A percentile compares a stretch with the other conserved stretches of the same genome.
Evolutionary conservation across 148 eudicot species (phyloP).

Genomic region (Rheum nobile): DNA sequence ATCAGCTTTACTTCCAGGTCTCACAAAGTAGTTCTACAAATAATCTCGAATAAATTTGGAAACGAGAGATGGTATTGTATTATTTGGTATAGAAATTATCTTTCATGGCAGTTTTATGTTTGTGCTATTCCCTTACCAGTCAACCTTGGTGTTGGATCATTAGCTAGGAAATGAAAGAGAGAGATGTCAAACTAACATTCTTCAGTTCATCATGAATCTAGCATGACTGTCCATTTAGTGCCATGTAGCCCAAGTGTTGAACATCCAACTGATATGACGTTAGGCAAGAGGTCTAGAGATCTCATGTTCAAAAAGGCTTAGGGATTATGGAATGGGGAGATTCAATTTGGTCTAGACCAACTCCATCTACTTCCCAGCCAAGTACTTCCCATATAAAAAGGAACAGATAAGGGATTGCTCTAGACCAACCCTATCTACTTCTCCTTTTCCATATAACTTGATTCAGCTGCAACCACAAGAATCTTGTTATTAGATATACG

Average conservation of each 20-base stretch:
- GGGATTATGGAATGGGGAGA: background rate
- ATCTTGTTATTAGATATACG: background rate
- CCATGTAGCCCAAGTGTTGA: no score
- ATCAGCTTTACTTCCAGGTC: background rate
- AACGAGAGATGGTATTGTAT: background rate
- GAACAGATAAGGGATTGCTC: background rate
- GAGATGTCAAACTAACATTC: no score
- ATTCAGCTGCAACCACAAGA: background rate
- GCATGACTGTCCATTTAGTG: no score
- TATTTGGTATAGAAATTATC: background rate
- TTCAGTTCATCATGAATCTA: no score
- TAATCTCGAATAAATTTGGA: background rate
- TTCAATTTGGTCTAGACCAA: background rate
- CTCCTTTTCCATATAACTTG: background rate
- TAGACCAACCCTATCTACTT: background rate
- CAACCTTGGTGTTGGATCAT: no score
- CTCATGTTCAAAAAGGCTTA: background rate
- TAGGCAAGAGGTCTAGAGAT: no score
- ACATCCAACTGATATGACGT: no score
- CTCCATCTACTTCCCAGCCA: background rate
- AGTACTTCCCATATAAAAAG: background rate
- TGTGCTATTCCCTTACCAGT: background rate
- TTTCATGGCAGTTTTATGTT: background rate
- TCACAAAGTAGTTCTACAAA: background rate
- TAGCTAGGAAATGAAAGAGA: no score